phyloP scores from a whole-genome alignment of 2,329 filamentous ascomycete species.

The Fusarium tupiense region DNA sequence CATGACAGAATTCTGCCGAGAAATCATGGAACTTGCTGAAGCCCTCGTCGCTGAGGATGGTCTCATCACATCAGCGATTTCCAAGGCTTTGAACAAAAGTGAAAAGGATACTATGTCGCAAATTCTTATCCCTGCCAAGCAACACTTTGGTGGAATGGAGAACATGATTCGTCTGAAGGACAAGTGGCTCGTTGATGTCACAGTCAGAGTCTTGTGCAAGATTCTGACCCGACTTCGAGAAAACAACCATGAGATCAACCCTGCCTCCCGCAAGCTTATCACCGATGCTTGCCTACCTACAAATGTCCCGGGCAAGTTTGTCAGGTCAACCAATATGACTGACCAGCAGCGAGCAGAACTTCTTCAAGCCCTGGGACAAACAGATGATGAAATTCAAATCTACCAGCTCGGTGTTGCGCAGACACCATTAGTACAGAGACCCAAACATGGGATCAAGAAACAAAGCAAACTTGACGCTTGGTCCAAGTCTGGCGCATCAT shows the following conservation, averaged over 20 bases:
- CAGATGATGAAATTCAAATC: slow-evolving; percentile 64
- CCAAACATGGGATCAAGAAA: slow-evolving; percentile 57
- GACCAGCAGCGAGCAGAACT: slow-evolving; percentile 87
- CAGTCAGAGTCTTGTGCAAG: slow-evolving; percentile 85
- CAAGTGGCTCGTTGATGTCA: slow-evolving; percentile 81
- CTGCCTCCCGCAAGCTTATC: slow-evolving; percentile 68
- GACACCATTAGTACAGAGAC: slow-evolving; percentile 33
- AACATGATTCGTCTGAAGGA: slow-evolving; percentile 93
- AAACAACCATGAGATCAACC: slow-evolving; percentile 75
- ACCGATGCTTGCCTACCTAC: slow-evolving; percentile 72
- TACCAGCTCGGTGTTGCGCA: slow-evolving; percentile 51
- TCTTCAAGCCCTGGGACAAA: slow-evolving; percentile 68
- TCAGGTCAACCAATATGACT: slow-evolving; percentile 81
- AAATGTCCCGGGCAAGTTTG: slow-evolving; percentile 61
- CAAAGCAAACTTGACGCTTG: slow-evolving; percentile 71
- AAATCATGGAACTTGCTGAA: slow-evolving; percentile 94
- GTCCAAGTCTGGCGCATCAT: slow-evolving; percentile 61
- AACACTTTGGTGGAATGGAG: slow-evolving; percentile 73
- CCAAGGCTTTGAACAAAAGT: slow-evolving; percentile 53
- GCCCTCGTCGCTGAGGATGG: slow-evolving; percentile 85
- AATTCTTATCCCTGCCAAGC: slow-evolving; percentile 53
- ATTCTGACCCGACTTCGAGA: slow-evolving; percentile 84
- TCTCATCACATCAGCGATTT: slow-evolving; percentile 76
- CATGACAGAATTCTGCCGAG: slow-evolving; percentile 93
- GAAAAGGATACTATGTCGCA: slow-evolving; percentile 53